These are phyloP conservation scores for Cymbidium sinense DNA, from an alignment of 106 monocot species.

Conservation along the genomic window DNA sequence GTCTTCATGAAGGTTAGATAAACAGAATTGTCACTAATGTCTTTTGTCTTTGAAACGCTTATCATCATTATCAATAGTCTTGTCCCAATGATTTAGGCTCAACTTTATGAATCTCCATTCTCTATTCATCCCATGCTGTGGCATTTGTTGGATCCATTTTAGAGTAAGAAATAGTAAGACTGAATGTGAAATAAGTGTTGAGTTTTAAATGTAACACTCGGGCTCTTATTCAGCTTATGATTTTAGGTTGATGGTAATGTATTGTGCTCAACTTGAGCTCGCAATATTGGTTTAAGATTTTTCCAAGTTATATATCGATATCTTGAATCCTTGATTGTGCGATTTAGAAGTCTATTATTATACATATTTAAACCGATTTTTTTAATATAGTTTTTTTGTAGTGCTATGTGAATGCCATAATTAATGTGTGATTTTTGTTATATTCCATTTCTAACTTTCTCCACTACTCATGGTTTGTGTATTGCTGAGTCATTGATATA, in stretches of 20 bases:
- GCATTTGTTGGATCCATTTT: not conserved
- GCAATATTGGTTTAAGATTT: not conserved
- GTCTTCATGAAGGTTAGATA: constrained; percentile 65
- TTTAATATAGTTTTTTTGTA: not conserved
- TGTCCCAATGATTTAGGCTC: not conserved
- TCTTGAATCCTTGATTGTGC: not conserved
- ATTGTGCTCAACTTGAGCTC: not conserved
- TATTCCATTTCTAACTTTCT: not conserved
- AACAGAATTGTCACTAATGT: not conserved
- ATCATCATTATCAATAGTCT: not conserved
- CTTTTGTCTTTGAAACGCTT: not conserved
- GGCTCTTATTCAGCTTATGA: not conserved
- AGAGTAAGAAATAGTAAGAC: not conserved
- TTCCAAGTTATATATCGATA: no score
- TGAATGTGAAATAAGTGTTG: not conserved
- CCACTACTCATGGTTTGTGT: not conserved
- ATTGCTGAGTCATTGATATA: no score
- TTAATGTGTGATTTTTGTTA: not conserved
- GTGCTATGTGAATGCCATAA: not conserved
- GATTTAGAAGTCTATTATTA: not conserved
- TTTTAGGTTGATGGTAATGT: not conserved
- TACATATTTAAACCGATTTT: not conserved
- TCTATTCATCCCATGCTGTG: not conserved
- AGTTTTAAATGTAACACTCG: not conserved
- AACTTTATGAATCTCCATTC: not conserved